Evolutionary conservation across 208 protist genomes (phyloP).

Genomic region (Trypanosoma caninum): DNA sequence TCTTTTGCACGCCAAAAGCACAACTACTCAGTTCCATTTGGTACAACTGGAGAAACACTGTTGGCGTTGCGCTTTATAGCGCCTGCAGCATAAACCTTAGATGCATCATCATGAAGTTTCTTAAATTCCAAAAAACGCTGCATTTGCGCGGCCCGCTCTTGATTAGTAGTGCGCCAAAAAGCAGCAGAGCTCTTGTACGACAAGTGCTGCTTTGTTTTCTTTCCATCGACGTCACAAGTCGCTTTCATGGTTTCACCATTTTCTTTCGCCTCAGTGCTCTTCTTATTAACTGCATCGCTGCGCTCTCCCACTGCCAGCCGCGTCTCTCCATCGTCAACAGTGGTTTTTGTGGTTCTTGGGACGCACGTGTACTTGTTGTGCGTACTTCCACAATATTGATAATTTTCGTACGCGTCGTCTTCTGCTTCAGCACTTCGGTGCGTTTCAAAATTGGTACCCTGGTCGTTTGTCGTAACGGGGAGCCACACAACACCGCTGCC

Average conservation of each 20-base stretch:
- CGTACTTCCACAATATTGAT: slow-evolving; percentile 79
- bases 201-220: background rate
- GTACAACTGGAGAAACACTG: background rate
- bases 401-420: slow-evolving; percentile 36
- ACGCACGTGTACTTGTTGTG: slow-evolving; percentile 62
- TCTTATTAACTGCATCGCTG: slow-evolving; percentile 15
- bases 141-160: slow-evolving; percentile 67
- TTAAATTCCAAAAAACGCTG: slow-evolving; percentile 71
- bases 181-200: slow-evolving; percentile 46
- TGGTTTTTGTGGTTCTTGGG: background rate
- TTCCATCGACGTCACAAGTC: background rate
- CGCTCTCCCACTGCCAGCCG: slow-evolving; percentile 17
- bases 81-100: slow-evolving; percentile 54
- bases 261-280: background rate
- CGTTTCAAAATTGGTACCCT: too few species aligned
- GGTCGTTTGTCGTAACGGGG: too few species aligned
- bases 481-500: slow-evolving; percentile 76
- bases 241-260: background rate
- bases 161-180: slow-evolving; percentile 84
- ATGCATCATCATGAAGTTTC: slow-evolving; percentile 50
- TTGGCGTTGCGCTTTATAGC: slow-evolving; percentile 12
- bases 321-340: slow-evolving; percentile 2
- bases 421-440: slow-evolving; percentile 35
- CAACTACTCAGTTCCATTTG: too few species aligned
- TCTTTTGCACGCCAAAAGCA: background rate